Conservation (phyloP, 257 asterid species). For the Mentha longifolia region DNA sequence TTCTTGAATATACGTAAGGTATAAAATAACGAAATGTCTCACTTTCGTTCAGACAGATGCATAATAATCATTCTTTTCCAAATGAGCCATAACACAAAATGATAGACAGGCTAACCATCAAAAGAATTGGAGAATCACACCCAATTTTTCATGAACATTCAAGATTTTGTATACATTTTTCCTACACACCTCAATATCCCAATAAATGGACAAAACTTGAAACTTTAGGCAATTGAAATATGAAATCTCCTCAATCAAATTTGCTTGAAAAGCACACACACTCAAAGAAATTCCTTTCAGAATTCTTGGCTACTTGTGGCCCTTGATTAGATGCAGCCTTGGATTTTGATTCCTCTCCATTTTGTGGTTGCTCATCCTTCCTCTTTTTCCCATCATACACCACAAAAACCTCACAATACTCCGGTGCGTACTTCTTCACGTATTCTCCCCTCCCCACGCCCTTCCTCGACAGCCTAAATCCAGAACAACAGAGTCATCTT, state of each 20-base stretch:
- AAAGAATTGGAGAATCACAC: not conserved
- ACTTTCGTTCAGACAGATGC: no score
- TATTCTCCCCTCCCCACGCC: conserved; percentile 64
- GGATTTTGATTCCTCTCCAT: conserved; percentile 35
- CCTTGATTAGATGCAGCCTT: conserved; percentile 27
- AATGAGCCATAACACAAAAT: not conserved
- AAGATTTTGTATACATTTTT: not conserved
- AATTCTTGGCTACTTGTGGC: conserved; percentile 33
- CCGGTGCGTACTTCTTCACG: conserved; percentile 69
- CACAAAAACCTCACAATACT: conserved; percentile 58
- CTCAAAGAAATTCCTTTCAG: conserved; percentile 60
- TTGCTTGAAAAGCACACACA: conserved; percentile 67
- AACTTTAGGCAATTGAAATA: not conserved
- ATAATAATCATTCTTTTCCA: no score
- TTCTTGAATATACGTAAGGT: no score
- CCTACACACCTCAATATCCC: not conserved
- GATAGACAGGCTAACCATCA: not conserved
- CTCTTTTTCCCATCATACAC: conserved; percentile 51
- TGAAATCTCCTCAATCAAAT: conserved; percentile 32
- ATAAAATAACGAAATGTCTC: no score
- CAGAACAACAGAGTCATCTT: not conserved
- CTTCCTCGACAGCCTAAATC: conserved; percentile 53
- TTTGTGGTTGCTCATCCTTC: conserved; percentile 34
- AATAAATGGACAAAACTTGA: not conserved
- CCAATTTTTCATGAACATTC: not conserved